Conservation (phyloP, 2,329 filamentous ascomycete genomes). For the Colletotrichum trifolii region DNA sequence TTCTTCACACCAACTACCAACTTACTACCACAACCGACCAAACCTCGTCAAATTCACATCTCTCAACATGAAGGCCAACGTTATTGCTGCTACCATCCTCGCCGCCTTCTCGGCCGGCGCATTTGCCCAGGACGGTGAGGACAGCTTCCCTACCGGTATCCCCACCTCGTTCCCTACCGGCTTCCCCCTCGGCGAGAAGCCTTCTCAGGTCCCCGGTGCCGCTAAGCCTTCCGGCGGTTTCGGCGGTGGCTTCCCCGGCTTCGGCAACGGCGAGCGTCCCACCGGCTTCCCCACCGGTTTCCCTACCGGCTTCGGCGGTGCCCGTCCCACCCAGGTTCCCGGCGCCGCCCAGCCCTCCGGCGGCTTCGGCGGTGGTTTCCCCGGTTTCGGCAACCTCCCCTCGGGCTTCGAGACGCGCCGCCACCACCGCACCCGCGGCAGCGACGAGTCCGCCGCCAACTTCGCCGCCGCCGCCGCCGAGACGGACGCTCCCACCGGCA, state of each 20-base stretch:
- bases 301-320: slow-evolving; percentile 16
- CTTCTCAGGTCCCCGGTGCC: slow-evolving; percentile 19
- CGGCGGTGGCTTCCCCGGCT: slow-evolving; percentile 12
- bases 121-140: slow-evolving; percentile 19
- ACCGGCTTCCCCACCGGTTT: slow-evolving; percentile 3
- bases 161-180: slow-evolving; percentile 25
- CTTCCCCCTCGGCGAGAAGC: slow-evolving; percentile 5
- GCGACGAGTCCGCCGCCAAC: neutral
- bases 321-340: slow-evolving; percentile 22
- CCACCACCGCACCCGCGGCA: slow-evolving; percentile 15
- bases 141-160: slow-evolving; percentile 17
- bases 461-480: slow-evolving; percentile 10
- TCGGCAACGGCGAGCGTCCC: slow-evolving; percentile 2
- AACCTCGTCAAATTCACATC: neutral
- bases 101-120: slow-evolving; percentile 30
- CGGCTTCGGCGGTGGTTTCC: slow-evolving; percentile 21
- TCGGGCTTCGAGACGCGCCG: slow-evolving; percentile 30
- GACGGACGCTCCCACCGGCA: slow-evolving; percentile 21
- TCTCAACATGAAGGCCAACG: slow-evolving; percentile 33
- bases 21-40: slow-evolving; percentile 3
- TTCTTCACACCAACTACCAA: neutral
- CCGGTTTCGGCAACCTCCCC: slow-evolving; percentile 23
- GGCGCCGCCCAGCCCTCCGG: slow-evolving; percentile 30
- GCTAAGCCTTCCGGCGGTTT: slow-evolving; percentile 18
- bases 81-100: slow-evolving; percentile 29